Base-by-base conservation (phyloP, 2,329 filamentous ascomycete genomes). In the Colletotrichum lentis region DNA sequence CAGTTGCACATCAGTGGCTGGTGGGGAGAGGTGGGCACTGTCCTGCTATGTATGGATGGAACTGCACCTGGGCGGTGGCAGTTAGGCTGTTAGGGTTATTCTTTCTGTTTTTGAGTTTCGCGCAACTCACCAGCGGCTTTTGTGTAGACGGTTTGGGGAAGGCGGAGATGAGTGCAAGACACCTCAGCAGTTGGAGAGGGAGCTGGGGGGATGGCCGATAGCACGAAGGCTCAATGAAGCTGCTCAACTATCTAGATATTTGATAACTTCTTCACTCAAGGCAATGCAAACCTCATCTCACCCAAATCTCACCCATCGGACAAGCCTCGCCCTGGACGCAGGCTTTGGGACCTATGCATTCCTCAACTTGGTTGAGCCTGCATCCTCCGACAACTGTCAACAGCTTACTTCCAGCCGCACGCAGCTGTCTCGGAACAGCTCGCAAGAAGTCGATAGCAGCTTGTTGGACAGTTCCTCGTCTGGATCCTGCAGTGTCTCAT, bases 371-470 rank as follows among this genome's bases (percentile, higher is more conserved):
- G 60, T 64, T 67, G 53, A 58, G 60, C 64, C 41, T 47, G 22
- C 14, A n/a, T 31, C 53, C n/a, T 53, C 44, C 57, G 59, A 49
- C 47, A 58, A n/a, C n/a, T n/a, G n/a, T n/a, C n/a, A n/a, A n/a
- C 37, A 22, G 14, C 53, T 50, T 44, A 44, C 31, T 59, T 47
- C 44, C 35, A 41, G 49, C 43, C 43, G 49, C 50, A 46, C 43
- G 18, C 24, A n/a, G 24, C 24, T 65, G 54, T 68, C 65, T 68
- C 55, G 52, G 49, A 55, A 64, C 61, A 56, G 5, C 22, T 53
- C 31, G 14, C 35, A 35, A 18, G 18, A 22, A 60, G 46, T 14
- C 31, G 35, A 54, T 16, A 8, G n/a, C 11, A 56, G 31, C 18
- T 31, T 62, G 37, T 54, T 46, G 41, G 31, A 37, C 39, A 24